Percentiles rank a stretch among this genome's conserved stretches.
Evolutionary conservation across 1,284 basidiomycete genomes (phyloP).

Genomic region (Cryptococcus depauperatus): DNA sequence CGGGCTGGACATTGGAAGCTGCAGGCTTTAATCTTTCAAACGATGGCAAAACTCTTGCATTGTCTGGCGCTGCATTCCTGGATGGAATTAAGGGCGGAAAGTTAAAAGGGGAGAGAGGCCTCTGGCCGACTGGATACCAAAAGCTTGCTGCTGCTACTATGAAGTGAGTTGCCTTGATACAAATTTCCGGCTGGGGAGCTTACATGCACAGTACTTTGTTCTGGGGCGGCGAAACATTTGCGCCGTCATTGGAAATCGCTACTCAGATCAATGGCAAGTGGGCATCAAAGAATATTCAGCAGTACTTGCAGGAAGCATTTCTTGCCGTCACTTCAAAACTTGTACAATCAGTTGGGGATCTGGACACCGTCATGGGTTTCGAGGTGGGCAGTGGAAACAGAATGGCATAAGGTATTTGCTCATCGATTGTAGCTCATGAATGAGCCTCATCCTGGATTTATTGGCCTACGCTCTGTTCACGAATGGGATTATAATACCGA

Average conservation of each 20-base stretch:
- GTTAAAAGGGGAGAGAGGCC: conserved; percentile 55
- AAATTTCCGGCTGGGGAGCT: too few species aligned
- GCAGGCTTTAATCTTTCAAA: conserved; percentile 64
- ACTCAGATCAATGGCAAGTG: conserved; percentile 47
- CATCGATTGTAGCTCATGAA: conserved; percentile 65
- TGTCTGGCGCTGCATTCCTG: conserved; percentile 75
- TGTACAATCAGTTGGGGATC: conserved; percentile 58
- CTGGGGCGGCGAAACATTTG: conserved; percentile 79
- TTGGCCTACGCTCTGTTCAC: conserved; percentile 72
- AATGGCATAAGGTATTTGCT: background rate
- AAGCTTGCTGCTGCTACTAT: conserved; percentile 81
- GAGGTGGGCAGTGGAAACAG: conserved; percentile 64
- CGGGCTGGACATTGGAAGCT: conserved; percentile 78
- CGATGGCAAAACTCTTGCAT: conserved; percentile 55
- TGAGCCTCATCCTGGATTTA: conserved; percentile 90
- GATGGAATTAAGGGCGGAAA: conserved; percentile 56
- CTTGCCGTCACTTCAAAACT: conserved; percentile 68
- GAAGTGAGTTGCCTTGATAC: conserved; percentile 58
- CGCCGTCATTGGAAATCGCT: conserved; percentile 58
- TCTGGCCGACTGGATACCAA: conserved; percentile 79
- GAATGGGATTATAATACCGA: conserved; percentile 88
- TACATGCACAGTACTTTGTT: conserved; percentile 65
- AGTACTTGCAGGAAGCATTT: conserved; percentile 75
- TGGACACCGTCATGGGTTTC: conserved; percentile 79
- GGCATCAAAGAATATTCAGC: conserved; percentile 58